Evolutionary conservation across 139 green algal genomes (phyloP), one percentile per base, ranked within the genome.

Genomic region (Dunaliella sp.): DNA sequence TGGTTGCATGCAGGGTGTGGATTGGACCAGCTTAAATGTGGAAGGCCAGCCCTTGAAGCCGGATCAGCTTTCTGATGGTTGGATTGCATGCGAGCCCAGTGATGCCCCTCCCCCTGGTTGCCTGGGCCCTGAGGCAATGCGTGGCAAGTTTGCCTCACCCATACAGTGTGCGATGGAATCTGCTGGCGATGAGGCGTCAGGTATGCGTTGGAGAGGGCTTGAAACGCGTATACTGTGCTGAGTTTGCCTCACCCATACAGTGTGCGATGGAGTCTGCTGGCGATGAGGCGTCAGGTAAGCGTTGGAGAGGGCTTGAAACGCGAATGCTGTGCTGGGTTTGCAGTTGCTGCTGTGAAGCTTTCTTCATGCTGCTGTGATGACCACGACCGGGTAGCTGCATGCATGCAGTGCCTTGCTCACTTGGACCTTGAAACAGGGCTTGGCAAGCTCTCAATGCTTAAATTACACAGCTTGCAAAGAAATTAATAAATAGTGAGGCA

Each of bases 61-160:
- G 21, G 89, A 92, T 83, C 33, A 84, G 77, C 72, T 87, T 36
- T 74, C 34, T 1, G 83, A 88, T 28, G 58, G 2, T 25, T 26
- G 35, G 32, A 58, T 77, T 57, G 76, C 77, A 3, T 86, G 80
- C 77, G 85, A 92, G 73, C 86, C 89, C 2, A 30, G 38, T 7
- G 89, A 92, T 35, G 57, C 86, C 0, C 80, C 83, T 1, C 86
- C 89, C 1, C 89, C 86, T 30, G 89, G 89, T 1, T 83, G 72
- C 0, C 38, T 73, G 0, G 87, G 87, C n/a, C 48, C 48, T 65
- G 48, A 65, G 48, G 7, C 7, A 16, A 65, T 65, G 48, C 7
- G 48, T 7, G 48, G 7, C 48, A 65, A 16, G 7, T 26, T 65
- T 16, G 7, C 7, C 48, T 65, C 48, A 7, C 48, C 48, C 7